Evolutionary conservation across 1,284 basidiomycete genomes (phyloP).

Genomic region (Leccinum fallax): DNA sequence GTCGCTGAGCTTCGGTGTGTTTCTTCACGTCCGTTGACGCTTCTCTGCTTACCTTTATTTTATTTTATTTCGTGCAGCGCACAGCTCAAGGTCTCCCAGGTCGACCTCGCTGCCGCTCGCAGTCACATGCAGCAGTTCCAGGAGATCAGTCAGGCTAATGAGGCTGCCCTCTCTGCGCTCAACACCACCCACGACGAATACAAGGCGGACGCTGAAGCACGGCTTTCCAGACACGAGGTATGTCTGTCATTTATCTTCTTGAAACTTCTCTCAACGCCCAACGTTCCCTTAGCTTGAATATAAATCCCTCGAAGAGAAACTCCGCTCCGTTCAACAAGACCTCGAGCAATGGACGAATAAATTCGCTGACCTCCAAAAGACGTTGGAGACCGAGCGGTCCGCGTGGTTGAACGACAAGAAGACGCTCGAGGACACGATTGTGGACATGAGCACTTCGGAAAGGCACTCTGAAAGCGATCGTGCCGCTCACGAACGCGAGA

Average conservation of each 20-base stretch:
- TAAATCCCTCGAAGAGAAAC: conserved; percentile 62
- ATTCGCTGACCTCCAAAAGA: conserved; percentile 60
- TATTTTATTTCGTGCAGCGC: conserved; percentile 61
- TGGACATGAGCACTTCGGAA: conserved; percentile 73
- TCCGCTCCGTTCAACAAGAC: conserved; percentile 60
- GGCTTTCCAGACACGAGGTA: conserved; percentile 69
- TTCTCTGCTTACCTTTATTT: conserved; percentile 9
- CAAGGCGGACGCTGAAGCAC: conserved; percentile 66
- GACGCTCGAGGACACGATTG: conserved; percentile 74
- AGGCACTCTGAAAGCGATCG: conserved; percentile 66
- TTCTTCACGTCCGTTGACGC: not conserved
- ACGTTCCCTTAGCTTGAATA: conserved; percentile 58
- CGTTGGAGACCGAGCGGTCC: conserved; percentile 64
- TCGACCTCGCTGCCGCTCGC: conserved; percentile 70
- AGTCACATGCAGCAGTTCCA: conserved; percentile 83
- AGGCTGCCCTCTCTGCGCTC: conserved; percentile 71
- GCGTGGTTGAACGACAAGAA: conserved; percentile 81
- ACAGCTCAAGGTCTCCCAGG: conserved; percentile 72
- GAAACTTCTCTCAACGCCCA: conserved; percentile 4
- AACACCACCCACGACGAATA: conserved; percentile 80
- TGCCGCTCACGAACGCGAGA: conserved; percentile 60
- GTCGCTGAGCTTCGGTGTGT: conserved; percentile 80
- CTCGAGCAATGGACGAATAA: conserved; percentile 53
- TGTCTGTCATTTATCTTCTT: conserved; percentile 15
- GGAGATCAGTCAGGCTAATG: conserved; percentile 81